Base-by-base conservation (phyloP, 495 filamentous ascomycete genomes). In the Neurospora africana region DNA sequence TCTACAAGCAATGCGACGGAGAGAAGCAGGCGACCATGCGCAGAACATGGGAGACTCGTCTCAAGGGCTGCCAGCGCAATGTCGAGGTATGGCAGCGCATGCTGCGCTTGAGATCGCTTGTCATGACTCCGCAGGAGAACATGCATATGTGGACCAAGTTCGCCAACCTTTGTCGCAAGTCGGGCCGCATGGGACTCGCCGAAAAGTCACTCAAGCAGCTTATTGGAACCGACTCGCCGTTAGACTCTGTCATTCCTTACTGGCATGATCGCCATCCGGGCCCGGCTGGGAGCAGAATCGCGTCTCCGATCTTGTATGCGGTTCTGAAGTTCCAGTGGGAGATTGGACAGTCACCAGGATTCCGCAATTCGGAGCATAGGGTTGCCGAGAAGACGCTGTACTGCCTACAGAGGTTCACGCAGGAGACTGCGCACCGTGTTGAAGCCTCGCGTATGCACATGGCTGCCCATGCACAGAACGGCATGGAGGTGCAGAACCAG, bases 141-240 rank as follows among this genome's bases (percentile, higher is more conserved):
- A 92, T 96, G 85, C 91, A 95, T 76, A 98, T 98, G 93, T 97
- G 92, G 87, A 98, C 98, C 83, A 99, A 99, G 78, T 98, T 97
- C 76, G 92, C 96, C 73, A 98, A 98, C 75, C 87, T 99, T 9
- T 99, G 95, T 80, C 91, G 95, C 76, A 99, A 98, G 78, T 97
- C 93, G 38, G 91, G 93, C 69, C 90, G 95, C 11, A 94, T 93
- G 84, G 95, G 95, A 17, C 87, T 99, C n/a, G 96, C 95, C 3
- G 95, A 98, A 83, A 95, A 97, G 79, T 93, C 93, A n/a, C 83
- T 99, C 58, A 92, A 93, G 76, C 90, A 89, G 37, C 84, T 88
- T 36, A 84, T 87, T 68, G 85, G 85, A 15, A 84, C 77, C 33
- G 86, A 88, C 13, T 87, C 92, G n/a, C 89, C 89, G 37, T 85